Conservation (phyloP, 2,329 filamentous ascomycete species). For the Incumbomyces lentus region DNA sequence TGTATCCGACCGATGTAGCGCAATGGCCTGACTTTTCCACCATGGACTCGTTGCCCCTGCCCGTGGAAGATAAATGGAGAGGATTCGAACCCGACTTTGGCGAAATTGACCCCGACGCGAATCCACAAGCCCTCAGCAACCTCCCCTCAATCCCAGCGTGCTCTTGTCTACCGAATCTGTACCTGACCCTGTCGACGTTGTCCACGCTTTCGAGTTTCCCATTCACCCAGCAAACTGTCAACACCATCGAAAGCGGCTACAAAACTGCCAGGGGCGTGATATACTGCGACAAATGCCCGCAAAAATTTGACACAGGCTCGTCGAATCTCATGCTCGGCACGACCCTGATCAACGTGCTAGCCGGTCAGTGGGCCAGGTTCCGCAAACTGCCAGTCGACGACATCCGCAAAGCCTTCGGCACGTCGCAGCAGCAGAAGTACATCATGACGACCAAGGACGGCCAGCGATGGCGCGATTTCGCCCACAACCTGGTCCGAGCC, state of each 20-base stretch:
- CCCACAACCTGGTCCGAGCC: slow-evolving; percentile 19
- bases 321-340: slow-evolving; percentile 39
- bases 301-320: slow-evolving; percentile 30
- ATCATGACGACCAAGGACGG: slow-evolving; percentile 13
- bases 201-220: slow-evolving; percentile 31
- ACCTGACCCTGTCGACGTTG: slow-evolving; percentile 28
- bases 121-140: slow-evolving; percentile 11
- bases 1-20: slow-evolving; percentile 23
- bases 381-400: slow-evolving; percentile 27
- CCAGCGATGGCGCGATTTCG: slow-evolving; percentile 25
- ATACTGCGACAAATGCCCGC: slow-evolving; percentile 33
- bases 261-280: slow-evolving; percentile 33
- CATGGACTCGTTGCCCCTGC: slow-evolving; percentile 16
- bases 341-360: slow-evolving; percentile 34
- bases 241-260: slow-evolving; percentile 33
- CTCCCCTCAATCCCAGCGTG: slow-evolving; percentile 17
- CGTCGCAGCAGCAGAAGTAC: background rate
- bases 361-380: slow-evolving; percentile 34
- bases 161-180: slow-evolving; percentile 23
- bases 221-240: slow-evolving; percentile 32
- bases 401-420: slow-evolving; percentile 29
- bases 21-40: slow-evolving; percentile 35
- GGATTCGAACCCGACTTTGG: background rate
- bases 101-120: slow-evolving; percentile 4
- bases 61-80: slow-evolving; percentile 11